Conservation (phyloP, 257 asterid genomes). For the Solanum microdontum region DNA sequence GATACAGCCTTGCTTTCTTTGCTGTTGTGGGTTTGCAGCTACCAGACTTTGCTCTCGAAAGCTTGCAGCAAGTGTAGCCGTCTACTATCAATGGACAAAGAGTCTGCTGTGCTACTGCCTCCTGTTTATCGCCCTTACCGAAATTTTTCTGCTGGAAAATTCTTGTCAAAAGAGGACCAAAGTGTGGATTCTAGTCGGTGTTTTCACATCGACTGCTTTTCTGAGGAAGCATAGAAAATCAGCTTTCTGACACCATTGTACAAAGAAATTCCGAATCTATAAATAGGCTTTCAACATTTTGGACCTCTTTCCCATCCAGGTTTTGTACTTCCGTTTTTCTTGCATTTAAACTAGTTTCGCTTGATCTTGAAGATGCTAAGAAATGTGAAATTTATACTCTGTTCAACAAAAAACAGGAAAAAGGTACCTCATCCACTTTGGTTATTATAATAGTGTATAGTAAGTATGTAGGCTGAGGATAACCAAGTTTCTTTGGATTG, state of each 20-base stretch:
- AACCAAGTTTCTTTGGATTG: background rate
- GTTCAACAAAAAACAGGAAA: background rate
- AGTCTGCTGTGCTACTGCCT: constrained; percentile 58
- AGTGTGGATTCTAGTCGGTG: constrained; percentile 26
- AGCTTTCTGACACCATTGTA: background rate
- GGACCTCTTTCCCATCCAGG: background rate
- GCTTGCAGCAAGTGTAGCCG: constrained; percentile 84
- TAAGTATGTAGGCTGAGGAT: background rate
- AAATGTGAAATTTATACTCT: background rate
- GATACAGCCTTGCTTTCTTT: constrained; percentile 37
- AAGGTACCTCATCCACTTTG: background rate
- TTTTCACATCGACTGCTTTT: constrained; percentile 65
- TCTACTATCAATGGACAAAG: constrained; percentile 72
- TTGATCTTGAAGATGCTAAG: background rate
- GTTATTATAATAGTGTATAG: background rate
- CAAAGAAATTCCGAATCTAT: background rate
- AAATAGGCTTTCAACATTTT: background rate
- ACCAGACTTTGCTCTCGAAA: constrained; percentile 55
- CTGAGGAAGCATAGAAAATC: constrained; percentile 31
- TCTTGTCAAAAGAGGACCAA: constrained; percentile 14
- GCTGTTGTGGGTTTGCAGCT: constrained; percentile 88
- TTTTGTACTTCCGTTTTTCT: background rate
- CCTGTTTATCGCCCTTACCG: constrained; percentile 69
- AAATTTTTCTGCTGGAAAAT: constrained; percentile 18
- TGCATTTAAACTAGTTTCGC: background rate